Evolutionary conservation across 2,329 filamentous ascomycete genomes (phyloP).

Genomic region (Aspergillus arachidicola): DNA sequence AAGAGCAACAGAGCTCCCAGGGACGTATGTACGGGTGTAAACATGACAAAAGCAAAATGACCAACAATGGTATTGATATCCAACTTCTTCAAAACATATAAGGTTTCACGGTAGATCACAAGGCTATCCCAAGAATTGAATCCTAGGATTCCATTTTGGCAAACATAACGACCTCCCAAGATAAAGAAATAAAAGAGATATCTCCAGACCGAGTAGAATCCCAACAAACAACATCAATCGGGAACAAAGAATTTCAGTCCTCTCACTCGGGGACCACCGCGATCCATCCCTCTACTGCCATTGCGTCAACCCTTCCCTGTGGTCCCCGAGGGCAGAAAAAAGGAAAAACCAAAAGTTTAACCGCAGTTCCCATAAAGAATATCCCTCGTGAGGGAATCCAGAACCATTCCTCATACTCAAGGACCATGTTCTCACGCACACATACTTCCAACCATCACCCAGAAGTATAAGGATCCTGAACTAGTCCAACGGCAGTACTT

Average conservation of each 20-base stretch:
- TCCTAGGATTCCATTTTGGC: neutral
- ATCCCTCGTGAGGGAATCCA: too few relatives aligned
- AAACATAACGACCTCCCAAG: neutral
- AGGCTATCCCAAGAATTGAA: neutral
- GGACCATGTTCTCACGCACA: too few relatives aligned
- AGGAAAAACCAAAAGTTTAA: neutral
- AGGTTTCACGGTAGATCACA: neutral
- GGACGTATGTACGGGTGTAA: slow-evolving; percentile 55
- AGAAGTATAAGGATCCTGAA: neutral
- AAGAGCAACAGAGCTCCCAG: slow-evolving; percentile 55
- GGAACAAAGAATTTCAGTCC: neutral
- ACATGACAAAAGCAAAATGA: slow-evolving; percentile 42
- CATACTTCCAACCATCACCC: too few relatives aligned
- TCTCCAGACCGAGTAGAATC: neutral
- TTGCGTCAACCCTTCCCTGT: slow-evolving; percentile 6
- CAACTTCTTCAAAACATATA: neutral
- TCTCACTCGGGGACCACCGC: slow-evolving; percentile 2
- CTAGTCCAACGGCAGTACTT: neutral
- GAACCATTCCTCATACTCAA: neutral
- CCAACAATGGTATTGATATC: neutral
- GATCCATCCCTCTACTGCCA: neutral
- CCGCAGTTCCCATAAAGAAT: neutral
- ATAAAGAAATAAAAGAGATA: neutral
- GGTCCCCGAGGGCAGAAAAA: slow-evolving; percentile 4
- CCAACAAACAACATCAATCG: neutral